Evolutionary conservation across 768 basidiomycete species (phyloP).

Genomic region (Hygrocybe coccinea): DNA sequence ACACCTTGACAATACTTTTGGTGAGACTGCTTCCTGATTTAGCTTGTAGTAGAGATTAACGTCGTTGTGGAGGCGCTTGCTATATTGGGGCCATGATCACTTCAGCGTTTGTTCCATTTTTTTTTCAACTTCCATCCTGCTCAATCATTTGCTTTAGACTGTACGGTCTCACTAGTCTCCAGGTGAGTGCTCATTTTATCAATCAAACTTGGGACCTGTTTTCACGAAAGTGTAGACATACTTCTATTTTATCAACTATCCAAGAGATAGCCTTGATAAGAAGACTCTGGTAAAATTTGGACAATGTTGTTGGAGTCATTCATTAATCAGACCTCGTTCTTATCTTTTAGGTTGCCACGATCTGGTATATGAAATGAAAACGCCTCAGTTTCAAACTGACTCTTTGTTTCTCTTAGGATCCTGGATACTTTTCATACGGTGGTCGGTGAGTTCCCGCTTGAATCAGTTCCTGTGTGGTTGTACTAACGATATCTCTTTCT

Average conservation of each 20-base stretch:
- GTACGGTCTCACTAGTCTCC: constrained; percentile 22
- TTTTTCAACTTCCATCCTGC: not conserved
- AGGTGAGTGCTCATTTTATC: constrained; percentile 9
- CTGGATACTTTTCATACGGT: too few species aligned
- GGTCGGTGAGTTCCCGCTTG: too few species aligned
- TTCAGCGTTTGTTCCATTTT: constrained; percentile 10
- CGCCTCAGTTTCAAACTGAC: too few species aligned
- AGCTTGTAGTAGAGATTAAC: not conserved
- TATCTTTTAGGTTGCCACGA: not conserved
- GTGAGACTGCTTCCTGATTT: constrained; percentile 8
- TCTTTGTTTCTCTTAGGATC: too few species aligned
- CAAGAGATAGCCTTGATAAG: constrained; percentile 10
- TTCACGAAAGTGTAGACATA: constrained; percentile 14
- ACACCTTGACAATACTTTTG: constrained; percentile 7
- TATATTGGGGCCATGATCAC: constrained; percentile 20
- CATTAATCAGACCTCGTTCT: not conserved
- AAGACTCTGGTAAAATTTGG: constrained; percentile 12
- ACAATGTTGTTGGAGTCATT: too few species aligned
- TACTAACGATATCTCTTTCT: not conserved
- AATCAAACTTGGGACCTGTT: not conserved
- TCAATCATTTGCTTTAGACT: constrained; percentile 8
- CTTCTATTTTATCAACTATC: constrained; percentile 21
- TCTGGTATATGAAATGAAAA: not conserved
- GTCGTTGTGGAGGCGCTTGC: constrained; percentile 6
- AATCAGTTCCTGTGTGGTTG: too few species aligned